Conservation (phyloP, 164 flowering plant species). For the Vitis rupestris region DNA sequence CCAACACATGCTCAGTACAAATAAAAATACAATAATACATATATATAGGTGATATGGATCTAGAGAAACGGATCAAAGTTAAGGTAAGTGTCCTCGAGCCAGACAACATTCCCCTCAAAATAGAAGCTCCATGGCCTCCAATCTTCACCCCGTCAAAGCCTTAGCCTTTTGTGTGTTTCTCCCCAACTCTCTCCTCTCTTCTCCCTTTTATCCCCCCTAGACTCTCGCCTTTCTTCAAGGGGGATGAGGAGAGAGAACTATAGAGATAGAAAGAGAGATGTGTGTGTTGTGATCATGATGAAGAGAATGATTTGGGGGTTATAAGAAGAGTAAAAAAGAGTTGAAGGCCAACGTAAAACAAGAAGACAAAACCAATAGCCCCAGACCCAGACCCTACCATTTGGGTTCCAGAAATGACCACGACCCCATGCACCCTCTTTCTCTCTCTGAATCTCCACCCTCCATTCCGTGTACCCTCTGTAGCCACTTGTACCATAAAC, state of each 20-base stretch:
- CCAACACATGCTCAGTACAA: conserved; percentile 17
- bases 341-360: conserved; percentile 15
- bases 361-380: conserved; percentile 26
- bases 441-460: not conserved
- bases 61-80: not conserved
- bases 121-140: conserved; percentile 9
- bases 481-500: not conserved
- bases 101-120: conserved; percentile 62
- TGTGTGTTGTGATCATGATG: conserved; percentile 11
- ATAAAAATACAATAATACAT: no score
- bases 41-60: no score
- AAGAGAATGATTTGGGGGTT: conserved; percentile 36
- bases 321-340: conserved; percentile 25
- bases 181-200: not conserved
- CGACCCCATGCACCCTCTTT: conserved; percentile 27
- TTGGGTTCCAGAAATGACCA: conserved; percentile 42
- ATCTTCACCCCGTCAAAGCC: not conserved
- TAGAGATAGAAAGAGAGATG: not conserved
- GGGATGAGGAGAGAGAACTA: conserved; percentile 23
- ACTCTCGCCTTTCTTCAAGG: conserved; percentile 46
- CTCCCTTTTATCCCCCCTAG: conserved; percentile 32
- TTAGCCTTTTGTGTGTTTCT: not conserved
- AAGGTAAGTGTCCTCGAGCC: conserved; percentile 51
- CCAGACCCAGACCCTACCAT: conserved; percentile 29
- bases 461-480: not conserved